A percentile compares a stretch with the other conserved stretches of the same genome.
Conservation (phyloP, 768 basidiomycete genomes). For the Collybia mongolica region DNA sequence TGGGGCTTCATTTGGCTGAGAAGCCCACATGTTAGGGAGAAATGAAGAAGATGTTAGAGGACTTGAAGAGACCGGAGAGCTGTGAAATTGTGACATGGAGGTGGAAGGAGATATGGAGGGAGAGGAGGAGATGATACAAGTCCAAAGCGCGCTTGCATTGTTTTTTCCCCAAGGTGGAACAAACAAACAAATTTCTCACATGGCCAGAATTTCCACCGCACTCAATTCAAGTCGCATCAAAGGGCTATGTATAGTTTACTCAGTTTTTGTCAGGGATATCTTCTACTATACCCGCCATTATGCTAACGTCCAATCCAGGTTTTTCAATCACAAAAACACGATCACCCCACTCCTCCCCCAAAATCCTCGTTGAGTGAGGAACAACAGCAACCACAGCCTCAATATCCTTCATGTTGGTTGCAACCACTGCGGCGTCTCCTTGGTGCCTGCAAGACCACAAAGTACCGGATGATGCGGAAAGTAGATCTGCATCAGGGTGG, state of each 20-base stretch:
- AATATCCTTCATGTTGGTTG: slow-evolving; percentile 9
- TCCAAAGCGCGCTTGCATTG: too few species aligned
- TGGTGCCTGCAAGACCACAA: slow-evolving; percentile 10
- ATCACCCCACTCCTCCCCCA: slow-evolving; percentile 9
- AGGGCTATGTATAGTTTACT: background rate
- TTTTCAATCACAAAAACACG: slow-evolving; percentile 15
- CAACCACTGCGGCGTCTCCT: slow-evolving; percentile 1
- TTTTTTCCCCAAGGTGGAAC: too few species aligned
- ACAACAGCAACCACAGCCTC: slow-evolving; percentile 11
- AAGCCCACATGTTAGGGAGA: too few species aligned
- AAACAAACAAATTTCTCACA: background rate
- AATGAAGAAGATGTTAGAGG: too few species aligned
- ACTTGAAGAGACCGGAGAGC: too few species aligned
- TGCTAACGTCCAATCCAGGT: slow-evolving; percentile 14
- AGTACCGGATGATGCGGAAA: slow-evolving; percentile 6
- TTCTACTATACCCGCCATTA: slow-evolving; percentile 10
- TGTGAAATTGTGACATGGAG: background rate
- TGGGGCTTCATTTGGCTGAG: too few species aligned
- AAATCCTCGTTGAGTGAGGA: slow-evolving; percentile 11
- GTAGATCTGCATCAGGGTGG: slow-evolving; percentile 3
- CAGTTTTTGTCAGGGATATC: slow-evolving; percentile 3
- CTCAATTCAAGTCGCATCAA: too few species aligned
- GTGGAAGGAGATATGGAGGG: too few species aligned
- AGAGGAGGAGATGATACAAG: too few species aligned
- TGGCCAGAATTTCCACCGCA: background rate